phyloP scores from a whole-genome alignment of 768 basidiomycete genomes.

The Paxillus rubicundulus region DNA sequence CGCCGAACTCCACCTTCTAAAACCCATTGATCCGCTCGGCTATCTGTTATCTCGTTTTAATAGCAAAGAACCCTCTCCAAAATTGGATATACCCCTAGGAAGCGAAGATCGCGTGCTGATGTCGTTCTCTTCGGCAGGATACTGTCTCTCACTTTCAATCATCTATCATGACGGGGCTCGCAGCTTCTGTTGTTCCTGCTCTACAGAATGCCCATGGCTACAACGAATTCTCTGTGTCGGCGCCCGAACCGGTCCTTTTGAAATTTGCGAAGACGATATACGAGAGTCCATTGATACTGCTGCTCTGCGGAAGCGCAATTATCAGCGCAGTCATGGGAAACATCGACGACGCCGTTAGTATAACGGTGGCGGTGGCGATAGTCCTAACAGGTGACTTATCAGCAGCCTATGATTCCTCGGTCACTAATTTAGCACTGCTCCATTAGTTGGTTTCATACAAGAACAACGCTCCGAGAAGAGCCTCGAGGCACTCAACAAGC shows the following conservation, averaged over 20 bases:
- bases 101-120: constrained; percentile 5
- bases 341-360: constrained; percentile 90
- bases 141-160: constrained; percentile 71
- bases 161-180: constrained; percentile 58
- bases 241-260: constrained; percentile 74
- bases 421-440: neutral
- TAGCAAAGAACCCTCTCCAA: neutral
- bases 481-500: constrained; percentile 91
- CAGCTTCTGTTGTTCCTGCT: constrained; percentile 56
- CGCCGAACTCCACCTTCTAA: constrained; percentile 11
- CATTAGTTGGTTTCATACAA: constrained; percentile 86
- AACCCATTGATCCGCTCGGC: neutral
- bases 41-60: neutral
- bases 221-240: constrained; percentile 89
- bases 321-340: constrained; percentile 95
- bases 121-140: constrained; percentile 45
- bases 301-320: constrained; percentile 85
- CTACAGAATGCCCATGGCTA: constrained; percentile 75
- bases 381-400: constrained; percentile 79
- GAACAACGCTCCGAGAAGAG: constrained; percentile 94
- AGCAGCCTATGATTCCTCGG: neutral
- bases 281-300: constrained; percentile 88
- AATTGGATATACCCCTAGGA: constrained; percentile 3
- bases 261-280: constrained; percentile 96
- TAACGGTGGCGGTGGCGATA: constrained; percentile 87